Evolutionary conservation across 768 basidiomycete genomes (phyloP).

Genomic region (Pleurotus sapidus): DNA sequence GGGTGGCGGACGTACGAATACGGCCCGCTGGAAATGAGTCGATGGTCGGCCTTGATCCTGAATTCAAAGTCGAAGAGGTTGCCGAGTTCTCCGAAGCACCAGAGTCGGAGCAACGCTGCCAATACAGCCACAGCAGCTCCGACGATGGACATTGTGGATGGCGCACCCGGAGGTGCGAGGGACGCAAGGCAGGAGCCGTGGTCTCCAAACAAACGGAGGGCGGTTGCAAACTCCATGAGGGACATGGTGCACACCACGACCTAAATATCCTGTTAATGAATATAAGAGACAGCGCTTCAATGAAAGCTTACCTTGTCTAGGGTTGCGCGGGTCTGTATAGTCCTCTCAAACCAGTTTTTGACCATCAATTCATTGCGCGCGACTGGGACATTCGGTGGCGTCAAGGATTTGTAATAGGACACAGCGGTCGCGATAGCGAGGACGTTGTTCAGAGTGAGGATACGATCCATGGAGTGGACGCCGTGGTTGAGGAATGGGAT

Average conservation of each 20-base stretch:
- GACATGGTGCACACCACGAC: background rate
- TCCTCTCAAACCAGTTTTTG: slow-evolving; percentile 20
- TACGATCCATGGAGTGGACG: too few relatives aligned
- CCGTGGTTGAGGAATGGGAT: too few relatives aligned
- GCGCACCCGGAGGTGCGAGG: background rate
- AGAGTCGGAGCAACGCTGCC: background rate
- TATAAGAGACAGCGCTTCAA: background rate
- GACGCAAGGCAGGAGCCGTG: background rate
- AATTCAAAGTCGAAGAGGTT: slow-evolving; percentile 21
- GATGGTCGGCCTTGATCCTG: slow-evolving; percentile 15
- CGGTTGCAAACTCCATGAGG: background rate
- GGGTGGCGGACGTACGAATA: slow-evolving; percentile 23
- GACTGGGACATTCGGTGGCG: slow-evolving; percentile 36
- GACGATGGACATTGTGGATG: background rate
- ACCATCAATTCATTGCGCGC: slow-evolving; percentile 28
- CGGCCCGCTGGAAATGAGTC: slow-evolving; percentile 20
- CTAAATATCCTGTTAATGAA: background rate
- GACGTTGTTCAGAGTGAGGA: slow-evolving; percentile 15
- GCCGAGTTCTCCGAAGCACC: slow-evolving; percentile 21
- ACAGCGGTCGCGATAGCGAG: slow-evolving; percentile 25
- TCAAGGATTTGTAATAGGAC: slow-evolving; percentile 33
- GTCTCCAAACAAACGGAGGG: background rate
- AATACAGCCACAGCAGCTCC: background rate
- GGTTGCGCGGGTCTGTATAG: background rate
- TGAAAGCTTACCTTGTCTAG: background rate